Evolutionary conservation across 441 rosid species (phyloP), one percentile per base, ranked within the genome.

Genomic region (Gossypium trilobum): DNA sequence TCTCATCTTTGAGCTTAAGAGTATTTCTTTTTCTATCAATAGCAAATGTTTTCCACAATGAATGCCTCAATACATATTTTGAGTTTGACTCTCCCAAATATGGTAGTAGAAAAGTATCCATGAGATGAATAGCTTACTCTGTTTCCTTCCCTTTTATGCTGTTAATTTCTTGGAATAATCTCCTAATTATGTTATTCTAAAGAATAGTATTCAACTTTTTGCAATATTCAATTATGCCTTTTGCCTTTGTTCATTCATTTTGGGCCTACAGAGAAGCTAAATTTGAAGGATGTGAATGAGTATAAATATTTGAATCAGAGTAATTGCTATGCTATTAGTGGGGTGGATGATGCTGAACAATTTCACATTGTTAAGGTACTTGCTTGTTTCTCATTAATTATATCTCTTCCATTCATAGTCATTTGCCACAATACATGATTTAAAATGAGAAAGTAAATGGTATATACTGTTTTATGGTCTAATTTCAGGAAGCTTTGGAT

Each of bases 291-390:
- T 65, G 93, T 89, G 74, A 74, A 84, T 56, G 98, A 91, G 73
- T 95, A 89, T 68, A 90, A 87, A 63, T 95, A 92, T 78, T 77
- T 95, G 85, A 85, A 79, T 71, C 99, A 92, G 86, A 92, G 99
- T 83, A 81, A 82, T 65, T 91, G 97, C 86, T 73, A 92, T 98
- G 75, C 88, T 83, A 87, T 95, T 76, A 69, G 76, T 63, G 91
- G 97, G 78, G 91, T 95, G 70, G 92, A 91, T 73, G 99, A 95
- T 82, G 91, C 89, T 60, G 90, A 89, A 75, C 74, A 66, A 62
- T 74, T 79, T 71, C 82, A 78, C 56, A 80, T 81, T 76, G 88
- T 95, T 51, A 75, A 78, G 97, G 99, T 95, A 87, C 57, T 31
- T 59, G 50, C 60, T 36, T 59, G 54, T 70, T 67, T 57, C 14